Evolutionary conservation across 495 filamentous ascomycete genomes (phyloP), one percentile per base, ranked within the genome.

Genomic region (Lentithecium fluviatile): DNA sequence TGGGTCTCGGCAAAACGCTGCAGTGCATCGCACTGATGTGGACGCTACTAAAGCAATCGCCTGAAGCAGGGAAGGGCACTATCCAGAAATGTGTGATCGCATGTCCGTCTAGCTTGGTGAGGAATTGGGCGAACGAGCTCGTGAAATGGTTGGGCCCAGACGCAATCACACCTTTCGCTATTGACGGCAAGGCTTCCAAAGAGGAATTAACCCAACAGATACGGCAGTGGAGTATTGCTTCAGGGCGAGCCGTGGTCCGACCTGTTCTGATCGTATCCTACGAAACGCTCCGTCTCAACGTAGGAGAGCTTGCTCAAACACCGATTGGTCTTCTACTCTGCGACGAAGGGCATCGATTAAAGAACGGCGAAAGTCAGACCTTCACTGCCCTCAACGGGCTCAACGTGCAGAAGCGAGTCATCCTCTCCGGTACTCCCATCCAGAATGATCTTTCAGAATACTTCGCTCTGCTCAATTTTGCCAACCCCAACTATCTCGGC

Each of bases 181-280:
- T 97, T 60, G 95, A 99, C 68, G 94, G 94, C 12, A 99, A 97
- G 74, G 91, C 90, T 13, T 86, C 90, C 1, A 99, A 99, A 71
- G 88, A 93, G 59, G 95, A 97, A 61, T 79, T 99, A 40, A 93
- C 81, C 0, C 76, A 84, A 52, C 94, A 99, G 70, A 78, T 99
- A 38, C 88, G 90, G 29, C 94, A 99, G 74, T 99, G 94, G 94
- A 88, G 88, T 3, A 89, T 96, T 65, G 83, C 95, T 11, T 89
- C 81, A 40, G 94, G 94, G 5, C 87, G 94, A 40, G 80, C 91
- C n/a, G 84, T 99, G 20, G 91, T 91, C 20, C 81, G 94, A 29
- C 94, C 95, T 4, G 90, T 97, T n/a, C 86, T 99, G n/a, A 99
- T 99, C 50, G 91, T 99, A 49, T 97, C 94, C 1, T 99, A 99